Base-by-base conservation (phyloP, 108 stramenopile genomes). In the Cyclotella sp. region DNA sequence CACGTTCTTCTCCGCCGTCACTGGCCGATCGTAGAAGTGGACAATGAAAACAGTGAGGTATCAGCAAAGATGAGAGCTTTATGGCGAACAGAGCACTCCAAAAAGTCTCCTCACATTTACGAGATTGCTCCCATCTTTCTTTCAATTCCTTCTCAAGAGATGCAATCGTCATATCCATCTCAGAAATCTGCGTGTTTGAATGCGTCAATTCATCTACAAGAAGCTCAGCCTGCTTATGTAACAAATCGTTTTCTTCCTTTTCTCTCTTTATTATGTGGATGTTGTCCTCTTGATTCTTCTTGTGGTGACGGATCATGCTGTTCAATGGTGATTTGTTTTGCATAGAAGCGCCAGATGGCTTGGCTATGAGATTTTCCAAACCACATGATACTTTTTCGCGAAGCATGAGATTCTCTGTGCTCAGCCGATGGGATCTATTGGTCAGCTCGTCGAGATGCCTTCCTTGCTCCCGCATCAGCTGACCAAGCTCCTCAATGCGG, bases 361-460 rank as follows among this genome's bases (percentile, higher is more conserved):
- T 81, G 15, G 41, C 47, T 44, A 71, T 29, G 15, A 63, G 43
- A 68, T 51, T 30, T 39, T 54, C 61, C 11, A 68, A 15, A 30
- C 67, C 55, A 18, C 68, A 52, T 9, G 78, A 72, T 9, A 73
- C 47, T 43, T 58, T 44, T 61, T 80, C 67, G n/a, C 81, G 63
- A 12, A 82, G 70, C 63, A 71, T 58, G 11, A 0, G 46, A 53
- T 82, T 82, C 49, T 82, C 81, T 18, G 68, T 45, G 22, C 74
- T 61, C 22, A 82, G 44, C 41, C 63, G 73, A 28, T 40, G 54
- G 1, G 74, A 75, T 58, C 74, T 22, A 18, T 26, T 58, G 19
- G 81, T 69, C 44, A 82, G 5, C 43, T 82, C 81, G 15, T 82
- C 81, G 14, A 82, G 69, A 44, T 67, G 67, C 0, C 69, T 63